Base-by-base conservation (phyloP, 805 yeast genomes). In the Yarrowia sp. region DNA sequence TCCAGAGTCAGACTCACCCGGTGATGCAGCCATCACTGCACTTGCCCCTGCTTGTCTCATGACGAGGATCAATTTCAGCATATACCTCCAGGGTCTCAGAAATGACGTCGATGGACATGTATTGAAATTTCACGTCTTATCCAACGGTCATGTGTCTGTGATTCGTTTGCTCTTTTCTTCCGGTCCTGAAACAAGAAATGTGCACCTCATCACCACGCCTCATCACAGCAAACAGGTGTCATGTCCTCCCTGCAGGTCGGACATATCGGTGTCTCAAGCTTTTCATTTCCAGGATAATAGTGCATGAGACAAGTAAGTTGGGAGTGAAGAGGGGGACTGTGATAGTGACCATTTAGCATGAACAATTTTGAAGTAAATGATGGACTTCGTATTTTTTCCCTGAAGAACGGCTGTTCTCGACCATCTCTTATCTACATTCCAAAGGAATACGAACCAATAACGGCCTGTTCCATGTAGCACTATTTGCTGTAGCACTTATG, bases 221-320 rank as follows among this genome's bases (percentile, higher is more conserved):
- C 48, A 43, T 43, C 48, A 24, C 48, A 32, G 48, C 48, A 16
- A 43, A 24, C 30, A 43, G 48, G 19, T 24, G 48, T 43, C 30
- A 43, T 43, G 48, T 32, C 48, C 48, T 24, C 48, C 48, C 48
- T 43, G 48, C 48, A 43, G 48, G 11, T 22, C 48, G 48, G 48
- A 43, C 19, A 24, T 43, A 24, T 16, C 48, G 48, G 48, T 8
- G 3, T 10, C 17, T 16, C 30, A 43, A 43, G 30, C 32, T 43
- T 40, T 41, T 43, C 48, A 43, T 43, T 24, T 43, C 48, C 48
- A 9, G 10, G 12, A 24, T 43, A 43, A 43, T 43, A 43, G 32
- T 21, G 46, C 41, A 38, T 38, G 41, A 17, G 22, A 38, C 14
- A n/a, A 9, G 22, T 17, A n/a, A 19, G 36, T 12, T 14, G 36